Base-by-base conservation (phyloP, 116 monocot species). In the Posidonia oceanica region DNA sequence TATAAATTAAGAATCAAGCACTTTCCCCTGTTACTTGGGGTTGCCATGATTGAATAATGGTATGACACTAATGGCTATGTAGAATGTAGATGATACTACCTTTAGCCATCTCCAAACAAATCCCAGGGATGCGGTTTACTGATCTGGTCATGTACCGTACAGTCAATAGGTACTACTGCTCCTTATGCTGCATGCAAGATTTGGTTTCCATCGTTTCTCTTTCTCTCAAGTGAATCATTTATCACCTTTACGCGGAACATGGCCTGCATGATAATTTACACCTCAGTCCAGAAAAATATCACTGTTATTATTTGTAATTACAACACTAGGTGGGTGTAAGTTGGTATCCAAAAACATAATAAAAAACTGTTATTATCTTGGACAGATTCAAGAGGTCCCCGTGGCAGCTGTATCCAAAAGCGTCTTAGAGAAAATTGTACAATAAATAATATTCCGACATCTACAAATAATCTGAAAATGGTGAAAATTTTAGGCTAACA, bases 221-320 rank as follows among this genome's bases (percentile, higher is more conserved):
- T 6, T 60, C 71, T 64, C 29, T 68, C 76, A 4, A 81, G 80
- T 21, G 81, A 65, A 61, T 78, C 70, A 5, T 76, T 85, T 59
- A 88, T 44, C 42, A 88, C 91, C 78, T 92, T 92, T 23, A 92
- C 83, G 1, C 87, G 80, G 69, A 88, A 92, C 40, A 80, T 60
- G 22, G 76, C 87, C 91, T 91, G 81, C 21, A 77, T 1, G 37
- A 71, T 5, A 13, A 52, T 18, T 37, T 15, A 54, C 10, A 20
- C n/a, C 13, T n/a, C 0, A 55, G 15, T 18, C 52, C 3, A 48
- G 48, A 48, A 48, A 48, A 12, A 10, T 7, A 48, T 48, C 48
- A 48, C 48, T 48, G 48, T 12, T 48, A 12, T 48, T 48, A 10
- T 12, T 48, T 48, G 48, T 48, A 48, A 10, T 48, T 48, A 1